A percentile compares a stretch with the other conserved stretches of the same genome.
phyloP scores from a whole-genome alignment of 1,284 basidiomycete genomes.

The Apiotrichum porosum region DNA sequence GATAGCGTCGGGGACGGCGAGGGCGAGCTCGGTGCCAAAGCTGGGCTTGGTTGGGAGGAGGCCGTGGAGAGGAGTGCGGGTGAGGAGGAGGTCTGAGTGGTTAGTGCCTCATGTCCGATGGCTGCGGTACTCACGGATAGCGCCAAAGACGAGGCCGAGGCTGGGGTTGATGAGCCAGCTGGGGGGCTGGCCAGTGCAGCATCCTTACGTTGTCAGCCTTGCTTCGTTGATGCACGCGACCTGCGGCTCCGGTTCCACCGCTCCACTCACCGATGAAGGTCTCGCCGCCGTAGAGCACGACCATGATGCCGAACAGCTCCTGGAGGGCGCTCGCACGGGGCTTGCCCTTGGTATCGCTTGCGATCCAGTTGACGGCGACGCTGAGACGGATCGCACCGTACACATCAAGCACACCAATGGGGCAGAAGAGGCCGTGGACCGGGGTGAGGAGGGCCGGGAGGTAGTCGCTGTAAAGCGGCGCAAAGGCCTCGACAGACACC shows the following conservation, averaged over 20 bases:
- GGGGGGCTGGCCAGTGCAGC: conserved; percentile 37
- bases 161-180: conserved; percentile 44
- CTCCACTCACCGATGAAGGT: conserved; percentile 44
- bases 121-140: conserved; percentile 27
- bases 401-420: conserved; percentile 40
- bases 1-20: conserved; percentile 42
- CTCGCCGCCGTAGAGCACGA: conserved; percentile 47
- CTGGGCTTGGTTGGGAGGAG: conserved; percentile 35
- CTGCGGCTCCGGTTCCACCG: no score
- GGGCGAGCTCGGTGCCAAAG: conserved; percentile 31
- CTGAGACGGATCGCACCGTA: conserved; percentile 42
- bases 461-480: conserved; percentile 11
- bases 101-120: no score
- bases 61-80: conserved; percentile 34
- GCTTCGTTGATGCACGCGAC: no score
- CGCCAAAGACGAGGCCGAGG: conserved; percentile 33
- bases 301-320: conserved; percentile 41
- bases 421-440: conserved; percentile 31
- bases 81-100: conserved; percentile 35
- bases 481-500: conserved; percentile 6
- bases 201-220: no score
- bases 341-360: conserved; percentile 16
- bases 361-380: conserved; percentile 41
- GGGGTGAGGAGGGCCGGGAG: conserved; percentile 26
- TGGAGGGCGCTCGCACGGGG: conserved; percentile 31